Base-by-base conservation (phyloP, 768 basidiomycete genomes). In the Tephrocybe sp. region DNA sequence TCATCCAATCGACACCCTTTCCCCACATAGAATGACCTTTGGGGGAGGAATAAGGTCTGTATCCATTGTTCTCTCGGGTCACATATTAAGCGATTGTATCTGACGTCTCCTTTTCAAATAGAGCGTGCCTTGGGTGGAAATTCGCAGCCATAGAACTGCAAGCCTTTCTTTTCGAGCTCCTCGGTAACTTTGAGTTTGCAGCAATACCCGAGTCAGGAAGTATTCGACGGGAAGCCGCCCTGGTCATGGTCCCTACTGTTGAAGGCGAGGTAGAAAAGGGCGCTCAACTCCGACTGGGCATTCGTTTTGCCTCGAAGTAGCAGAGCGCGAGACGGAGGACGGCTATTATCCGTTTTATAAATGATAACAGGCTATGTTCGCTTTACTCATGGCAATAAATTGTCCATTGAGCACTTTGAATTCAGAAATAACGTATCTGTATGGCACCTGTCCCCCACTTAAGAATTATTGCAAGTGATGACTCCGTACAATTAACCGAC, bases 121-220 rank as follows among this genome's bases (percentile, higher is more conserved):
- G 68, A 15, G 60, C 68, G 6, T 71, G 69, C 58, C 66, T 71
- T 32, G 72, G 70, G 20, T 73, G 71, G 70, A 68, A 65, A 45
- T 70, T 73, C 46, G 71, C 71, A 4, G 57, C 83, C 0, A 59
- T 74, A 24, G 82, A 86, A 61, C 59, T 84, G 17, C 83, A 85
- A 54, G 70, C 76, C 0, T 82, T 86, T 63, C 58, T 84, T 14
- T 72, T 79, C 21, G 81, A 83, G 58, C 66, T 82, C 17, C 49
- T 85, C 32, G 63, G 71, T 21, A 71, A 77, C 55, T 83, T 85
- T 56, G 77, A 84, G 56, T 79, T 84, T 53, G 50, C 72, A 55
- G 69, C 65, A 25, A 72, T 72, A 1, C 65, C 68, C 12, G 65
- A 73, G 53, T 64, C 69, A 0, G 53, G 58, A 42, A 66, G 57